Evolutionary conservation across 1,284 basidiomycete species (phyloP).

Genomic region (Moniliophthora roreri): DNA sequence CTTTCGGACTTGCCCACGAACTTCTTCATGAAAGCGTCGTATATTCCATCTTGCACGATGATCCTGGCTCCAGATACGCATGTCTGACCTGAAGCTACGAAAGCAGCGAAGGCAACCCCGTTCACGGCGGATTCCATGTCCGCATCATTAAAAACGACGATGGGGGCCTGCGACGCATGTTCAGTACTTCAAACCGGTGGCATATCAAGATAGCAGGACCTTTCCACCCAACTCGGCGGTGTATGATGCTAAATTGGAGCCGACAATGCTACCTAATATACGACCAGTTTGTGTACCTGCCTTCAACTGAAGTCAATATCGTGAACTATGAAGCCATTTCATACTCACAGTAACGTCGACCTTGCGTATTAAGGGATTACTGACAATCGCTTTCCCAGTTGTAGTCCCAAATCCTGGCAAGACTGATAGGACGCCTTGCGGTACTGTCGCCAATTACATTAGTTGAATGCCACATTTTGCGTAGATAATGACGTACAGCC

Average conservation of each 20-base stretch:
- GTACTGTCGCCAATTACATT: conserved; percentile 45
- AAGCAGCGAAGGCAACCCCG: conserved; percentile 79
- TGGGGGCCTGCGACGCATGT: conserved; percentile 58
- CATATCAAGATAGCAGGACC: conserved; percentile 32
- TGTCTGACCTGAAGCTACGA: conserved; percentile 83
- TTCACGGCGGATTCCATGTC: conserved; percentile 71
- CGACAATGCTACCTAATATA: conserved; percentile 67
- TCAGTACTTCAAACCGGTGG: conserved; percentile 1
- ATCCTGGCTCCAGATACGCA: conserved; percentile 80
- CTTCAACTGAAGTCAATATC: conserved; percentile 33
- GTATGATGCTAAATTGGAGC: conserved; percentile 67
- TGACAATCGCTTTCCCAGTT: conserved; percentile 64
- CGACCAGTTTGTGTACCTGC: conserved; percentile 78
- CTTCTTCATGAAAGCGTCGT: conserved; percentile 60
- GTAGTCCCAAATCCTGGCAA: conserved; percentile 68
- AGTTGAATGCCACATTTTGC: conserved; percentile 4
- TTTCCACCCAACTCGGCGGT: conserved; percentile 85
- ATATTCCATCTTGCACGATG: conserved; percentile 67
- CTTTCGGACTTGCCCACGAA: conserved; percentile 64
- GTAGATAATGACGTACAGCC: conserved; percentile 48
- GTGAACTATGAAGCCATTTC: not conserved
- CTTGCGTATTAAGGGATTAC: conserved; percentile 67
- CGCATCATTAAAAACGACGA: conserved; percentile 76
- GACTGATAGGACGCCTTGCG: conserved; percentile 70
- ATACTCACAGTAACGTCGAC: conserved; percentile 75